Evolutionary conservation across 202 grass and related monocot genomes (phyloP).

Genomic region (Musa balbisiana): DNA sequence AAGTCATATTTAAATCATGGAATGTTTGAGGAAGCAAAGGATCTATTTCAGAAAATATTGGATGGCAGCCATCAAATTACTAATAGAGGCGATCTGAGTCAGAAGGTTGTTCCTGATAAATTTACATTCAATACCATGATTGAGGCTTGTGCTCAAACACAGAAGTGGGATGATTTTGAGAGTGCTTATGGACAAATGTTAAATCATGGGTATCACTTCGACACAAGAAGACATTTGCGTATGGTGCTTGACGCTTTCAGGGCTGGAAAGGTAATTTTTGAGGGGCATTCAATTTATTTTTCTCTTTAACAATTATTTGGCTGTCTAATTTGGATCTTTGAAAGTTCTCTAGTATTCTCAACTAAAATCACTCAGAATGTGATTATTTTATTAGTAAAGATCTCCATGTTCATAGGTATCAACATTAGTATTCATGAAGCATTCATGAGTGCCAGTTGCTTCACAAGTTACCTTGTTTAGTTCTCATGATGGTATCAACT

Average conservation of each 20-base stretch:
- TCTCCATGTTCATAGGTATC: background rate
- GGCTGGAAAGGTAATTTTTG: constrained; percentile 63
- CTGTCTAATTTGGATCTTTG: background rate
- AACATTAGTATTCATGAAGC: background rate
- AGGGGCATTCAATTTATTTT: background rate
- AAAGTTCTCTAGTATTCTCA: background rate
- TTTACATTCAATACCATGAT: constrained; percentile 94
- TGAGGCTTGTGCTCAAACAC: constrained; percentile 55
- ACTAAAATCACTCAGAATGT: background rate
- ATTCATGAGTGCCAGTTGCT: too few species aligned
- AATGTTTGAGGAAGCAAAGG: constrained; percentile 69
- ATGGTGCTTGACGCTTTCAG: constrained; percentile 65
- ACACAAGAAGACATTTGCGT: constrained; percentile 59
- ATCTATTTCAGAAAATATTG: constrained; percentile 56
- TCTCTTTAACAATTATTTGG: background rate
- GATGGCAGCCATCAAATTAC: constrained; percentile 32
- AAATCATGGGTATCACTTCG: constrained; percentile 50
- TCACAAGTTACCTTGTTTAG: background rate
- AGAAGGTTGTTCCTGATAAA: constrained; percentile 60
- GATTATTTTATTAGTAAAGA: background rate
- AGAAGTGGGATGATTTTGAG: constrained; percentile 76
- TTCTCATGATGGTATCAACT: background rate
- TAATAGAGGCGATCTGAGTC: constrained; percentile 31
- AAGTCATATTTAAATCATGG: constrained; percentile 63
- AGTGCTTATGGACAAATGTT: constrained; percentile 62